Base-by-base conservation (phyloP, 1,284 basidiomycete species). In the Cystobasidium sp. region DNA sequence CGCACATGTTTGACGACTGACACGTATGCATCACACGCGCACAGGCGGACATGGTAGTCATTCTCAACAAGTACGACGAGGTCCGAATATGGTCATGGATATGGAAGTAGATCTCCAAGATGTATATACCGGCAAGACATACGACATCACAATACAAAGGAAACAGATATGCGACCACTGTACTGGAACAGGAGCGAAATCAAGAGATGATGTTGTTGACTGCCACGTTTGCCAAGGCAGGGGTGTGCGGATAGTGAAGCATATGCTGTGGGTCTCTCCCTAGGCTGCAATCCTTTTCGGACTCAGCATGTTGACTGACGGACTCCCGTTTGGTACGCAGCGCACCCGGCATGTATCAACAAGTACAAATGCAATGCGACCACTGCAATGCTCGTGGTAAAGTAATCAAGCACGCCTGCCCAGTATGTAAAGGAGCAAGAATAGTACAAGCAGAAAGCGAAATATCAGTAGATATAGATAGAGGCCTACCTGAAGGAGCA, bases 81-180 rank as follows among this genome's bases (percentile, higher is more conserved):
- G 94, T 3, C 92, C 91, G 10, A 91, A 90, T 18, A 90, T 91
- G 75, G 79, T 93, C 41, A 90, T 90, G 52, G 94, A 96, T 80
- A 90, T 97, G 63, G 93, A 97, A 81, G 90, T 97, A 64, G 87
- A 88, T 44, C 84, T 97, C 56, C 86, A 88, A 46, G 92, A 95
- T 81, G 90, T 97, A 88, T 94, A 94, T 82, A 24, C 62, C 14
- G 75, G 74, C 63, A 53, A 61, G 22, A 61, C 73, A 14, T 66
- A 74, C 52, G 71, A 76, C 91, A 95, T 97, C 83, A 89, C 90
- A 84, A 87, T 96, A 79, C 91, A 89, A 80, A 94, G 95, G 81
- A 88, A 88, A 74, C 88, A 95, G 58, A 88, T 97, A 41, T 97
- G 94, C 81, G 91, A 95, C 81, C 90, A 94, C 81, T 97, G 94